phyloP scores from a whole-genome alignment of 257 asterid genomes.

The Eustoma russellianum region DNA sequence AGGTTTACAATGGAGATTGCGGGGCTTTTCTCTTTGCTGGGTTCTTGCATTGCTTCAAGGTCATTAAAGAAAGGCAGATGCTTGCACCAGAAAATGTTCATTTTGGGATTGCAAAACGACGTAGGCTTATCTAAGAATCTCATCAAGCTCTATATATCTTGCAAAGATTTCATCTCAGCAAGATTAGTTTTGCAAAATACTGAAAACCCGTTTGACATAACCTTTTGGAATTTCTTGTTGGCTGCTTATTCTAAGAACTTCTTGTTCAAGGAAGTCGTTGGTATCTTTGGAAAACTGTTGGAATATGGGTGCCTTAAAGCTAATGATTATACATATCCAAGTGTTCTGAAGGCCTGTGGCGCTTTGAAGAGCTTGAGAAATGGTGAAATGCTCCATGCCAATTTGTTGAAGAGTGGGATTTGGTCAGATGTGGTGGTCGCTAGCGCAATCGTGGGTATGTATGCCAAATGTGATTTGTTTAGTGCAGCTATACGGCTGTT shows the following conservation, averaged over 20 bases:
- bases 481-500: constrained; percentile 45
- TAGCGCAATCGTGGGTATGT: constrained; percentile 47
- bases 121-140: constrained; percentile 45
- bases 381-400: constrained; percentile 51
- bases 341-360: constrained; percentile 68
- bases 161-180: constrained; percentile 36
- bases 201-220: constrained; percentile 49
- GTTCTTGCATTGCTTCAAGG: constrained; percentile 22
- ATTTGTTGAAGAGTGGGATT: constrained; percentile 42
- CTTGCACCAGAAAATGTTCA: constrained; percentile 47
- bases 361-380: constrained; percentile 34
- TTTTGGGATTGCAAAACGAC: constrained; percentile 46
- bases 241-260: constrained; percentile 48
- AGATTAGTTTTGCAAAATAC: constrained; percentile 32
- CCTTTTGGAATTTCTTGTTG: constrained; percentile 65
- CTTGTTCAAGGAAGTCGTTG: constrained; percentile 46
- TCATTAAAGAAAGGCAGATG: constrained; percentile 26
- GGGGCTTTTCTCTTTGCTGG: constrained; percentile 32
- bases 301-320: constrained; percentile 43
- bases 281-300: constrained; percentile 30
- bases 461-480: constrained; percentile 47
- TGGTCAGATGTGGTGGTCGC: constrained; percentile 53
- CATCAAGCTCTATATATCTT: constrained; percentile 45
- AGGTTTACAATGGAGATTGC: constrained; percentile 26
- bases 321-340: constrained; percentile 62